Conservation (phyloP, 176 grass and related monocot species). For the Rhynchospora pubera region DNA sequence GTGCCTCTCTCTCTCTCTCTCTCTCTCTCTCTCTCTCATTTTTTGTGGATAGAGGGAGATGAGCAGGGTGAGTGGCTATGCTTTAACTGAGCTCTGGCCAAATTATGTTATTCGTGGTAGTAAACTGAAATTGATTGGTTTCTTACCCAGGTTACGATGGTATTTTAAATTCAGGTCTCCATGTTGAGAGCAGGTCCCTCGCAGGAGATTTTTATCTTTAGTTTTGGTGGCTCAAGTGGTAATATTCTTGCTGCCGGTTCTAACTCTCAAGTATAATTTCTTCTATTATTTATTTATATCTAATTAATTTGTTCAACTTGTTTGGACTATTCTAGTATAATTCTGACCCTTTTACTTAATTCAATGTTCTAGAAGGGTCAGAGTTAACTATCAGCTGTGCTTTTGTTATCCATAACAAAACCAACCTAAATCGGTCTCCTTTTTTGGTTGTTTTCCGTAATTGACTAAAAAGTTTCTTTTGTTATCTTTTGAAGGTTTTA, state of each 20-base stretch:
- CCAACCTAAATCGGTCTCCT: no score
- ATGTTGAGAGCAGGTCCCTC: constrained; percentile 48
- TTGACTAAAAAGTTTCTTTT: neutral
- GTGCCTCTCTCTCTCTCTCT: neutral
- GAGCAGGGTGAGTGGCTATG: neutral
- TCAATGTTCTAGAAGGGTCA: no score
- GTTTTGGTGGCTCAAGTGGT: constrained; percentile 58
- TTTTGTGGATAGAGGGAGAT: neutral
- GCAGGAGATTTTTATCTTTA: constrained; percentile 84
- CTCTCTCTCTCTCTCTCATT: no score
- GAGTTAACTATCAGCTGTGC: no score
- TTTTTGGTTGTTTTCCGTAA: neutral
- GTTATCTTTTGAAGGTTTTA: constrained; percentile 43
- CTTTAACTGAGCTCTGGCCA: neutral
- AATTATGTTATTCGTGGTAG: neutral
- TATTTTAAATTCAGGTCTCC: constrained; percentile 47
- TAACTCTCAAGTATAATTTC: constrained; percentile 7
- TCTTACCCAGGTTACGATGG: neutral
- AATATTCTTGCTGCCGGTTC: constrained; percentile 31
- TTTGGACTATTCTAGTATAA: neutral
- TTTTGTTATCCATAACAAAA: neutral
- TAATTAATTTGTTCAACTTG: neutral
- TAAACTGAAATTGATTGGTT: neutral
- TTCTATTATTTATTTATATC: neutral
- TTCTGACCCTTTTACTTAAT: neutral